Evolutionary conservation across 169 alveolate genomes (phyloP).

Genomic region (Toxoplasma gondii): DNA sequence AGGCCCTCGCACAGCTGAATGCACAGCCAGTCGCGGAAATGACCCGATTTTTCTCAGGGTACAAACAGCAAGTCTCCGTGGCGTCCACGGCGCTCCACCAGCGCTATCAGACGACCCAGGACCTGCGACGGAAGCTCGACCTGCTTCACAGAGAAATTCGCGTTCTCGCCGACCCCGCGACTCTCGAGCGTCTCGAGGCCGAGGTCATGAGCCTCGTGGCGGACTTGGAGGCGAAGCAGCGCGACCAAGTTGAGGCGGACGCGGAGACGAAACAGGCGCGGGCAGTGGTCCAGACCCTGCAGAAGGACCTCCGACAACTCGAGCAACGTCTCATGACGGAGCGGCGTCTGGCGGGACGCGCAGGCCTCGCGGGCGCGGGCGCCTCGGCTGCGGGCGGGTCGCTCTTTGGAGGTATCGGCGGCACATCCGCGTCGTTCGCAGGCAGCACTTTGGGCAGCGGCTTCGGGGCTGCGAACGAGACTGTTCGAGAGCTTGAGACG

Average conservation of each 20-base stretch:
- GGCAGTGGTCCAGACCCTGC: neutral
- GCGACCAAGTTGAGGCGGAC: neutral
- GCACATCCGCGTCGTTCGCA: neutral
- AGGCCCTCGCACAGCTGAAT: neutral
- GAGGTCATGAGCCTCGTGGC: neutral
- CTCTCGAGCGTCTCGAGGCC: slow-evolving; percentile 19
- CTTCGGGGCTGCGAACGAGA: neutral
- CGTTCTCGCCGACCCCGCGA: neutral
- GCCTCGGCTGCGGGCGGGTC: neutral
- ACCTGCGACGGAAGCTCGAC: neutral
- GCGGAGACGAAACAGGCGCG: neutral
- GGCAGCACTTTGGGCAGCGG: neutral
- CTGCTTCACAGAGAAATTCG: neutral
- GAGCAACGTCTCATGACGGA: neutral
- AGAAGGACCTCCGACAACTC: neutral
- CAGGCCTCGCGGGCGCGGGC: slow-evolving; percentile 2
- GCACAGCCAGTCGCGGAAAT: neutral
- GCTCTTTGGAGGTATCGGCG: neutral
- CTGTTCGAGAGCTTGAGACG: neutral
- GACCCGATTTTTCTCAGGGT: neutral
- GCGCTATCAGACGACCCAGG: neutral
- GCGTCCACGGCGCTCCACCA: neutral
- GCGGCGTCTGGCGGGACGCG: neutral
- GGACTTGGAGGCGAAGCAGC: slow-evolving; percentile 7
- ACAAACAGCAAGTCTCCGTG: neutral